Evolutionary conservation across 1,284 basidiomycete species (phyloP).

Genomic region (Ceratobasidium sp.): DNA sequence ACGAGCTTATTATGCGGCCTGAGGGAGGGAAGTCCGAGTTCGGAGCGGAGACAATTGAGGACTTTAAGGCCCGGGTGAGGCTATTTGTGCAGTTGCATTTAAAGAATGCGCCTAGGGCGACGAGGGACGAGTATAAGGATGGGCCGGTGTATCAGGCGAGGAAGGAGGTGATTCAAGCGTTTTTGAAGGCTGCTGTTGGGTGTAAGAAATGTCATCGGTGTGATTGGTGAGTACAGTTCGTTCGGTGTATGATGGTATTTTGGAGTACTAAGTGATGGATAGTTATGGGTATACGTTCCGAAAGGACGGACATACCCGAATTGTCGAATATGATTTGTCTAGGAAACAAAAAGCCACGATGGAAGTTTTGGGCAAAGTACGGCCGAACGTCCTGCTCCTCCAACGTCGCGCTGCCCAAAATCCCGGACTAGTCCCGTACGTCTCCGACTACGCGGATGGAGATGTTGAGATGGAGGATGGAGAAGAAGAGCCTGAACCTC

Average conservation of each 20-base stretch:
- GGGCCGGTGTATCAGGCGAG: slow-evolving; percentile 89
- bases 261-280: neutral
- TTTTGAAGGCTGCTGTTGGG: slow-evolving; percentile 77
- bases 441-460: slow-evolving; percentile 44
- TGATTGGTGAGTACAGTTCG: slow-evolving; percentile 74
- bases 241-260: too few species aligned
- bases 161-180: slow-evolving; percentile 86
- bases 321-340: slow-evolving; percentile 93
- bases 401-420: slow-evolving; percentile 46
- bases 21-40: slow-evolving; percentile 53
- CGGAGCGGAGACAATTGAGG: slow-evolving; percentile 70
- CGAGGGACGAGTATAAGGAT: slow-evolving; percentile 90
- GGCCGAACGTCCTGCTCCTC: slow-evolving; percentile 75
- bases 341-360: slow-evolving; percentile 82
- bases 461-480: slow-evolving; percentile 50
- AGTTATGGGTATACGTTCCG: slow-evolving; percentile 90
- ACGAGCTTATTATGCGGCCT: slow-evolving; percentile 64
- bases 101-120: slow-evolving; percentile 68
- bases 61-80: slow-evolving; percentile 79
- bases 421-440: slow-evolving; percentile 39
- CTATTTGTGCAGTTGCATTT: slow-evolving; percentile 79
- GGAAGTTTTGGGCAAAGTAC: slow-evolving; percentile 66
- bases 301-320: slow-evolving; percentile 94
- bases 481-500: slow-evolving; percentile 48
- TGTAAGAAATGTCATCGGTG: slow-evolving; percentile 82